These are phyloP conservation scores for Lentinula guzmanii DNA, from an alignment of 768 basidiomycete species.

Conservation along the genomic window DNA sequence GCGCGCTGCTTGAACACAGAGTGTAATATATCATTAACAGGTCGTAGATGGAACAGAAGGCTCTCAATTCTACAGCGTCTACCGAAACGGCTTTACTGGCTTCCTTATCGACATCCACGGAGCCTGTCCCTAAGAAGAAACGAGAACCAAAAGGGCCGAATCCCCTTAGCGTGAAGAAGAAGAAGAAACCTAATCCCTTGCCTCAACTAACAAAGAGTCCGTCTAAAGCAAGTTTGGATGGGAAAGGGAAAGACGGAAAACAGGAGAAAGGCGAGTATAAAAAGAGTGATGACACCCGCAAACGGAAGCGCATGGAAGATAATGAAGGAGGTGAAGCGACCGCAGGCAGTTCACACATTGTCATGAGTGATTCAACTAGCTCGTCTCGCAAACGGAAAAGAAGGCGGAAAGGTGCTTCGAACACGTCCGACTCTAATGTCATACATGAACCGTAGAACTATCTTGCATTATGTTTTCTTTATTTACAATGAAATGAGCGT, in stretches of 20 bases:
- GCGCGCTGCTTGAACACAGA: constrained; percentile 4
- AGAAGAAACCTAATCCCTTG: constrained; percentile 10
- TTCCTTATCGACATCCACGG: constrained; percentile 25
- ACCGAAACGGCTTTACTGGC: constrained; percentile 40
- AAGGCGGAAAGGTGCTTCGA: neutral
- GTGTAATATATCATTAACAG: neutral
- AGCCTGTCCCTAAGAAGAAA: constrained; percentile 44
- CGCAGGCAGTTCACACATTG: neutral
- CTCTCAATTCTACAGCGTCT: constrained; percentile 39
- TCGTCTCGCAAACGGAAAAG: neutral
- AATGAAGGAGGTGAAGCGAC: constrained; percentile 1
- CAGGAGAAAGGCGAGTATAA: neutral
- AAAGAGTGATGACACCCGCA: neutral
- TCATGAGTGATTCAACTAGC: neutral
- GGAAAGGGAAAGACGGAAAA: neutral
- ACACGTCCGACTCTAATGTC: neutral
- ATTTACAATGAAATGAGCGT: neutral
- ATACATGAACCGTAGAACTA: no score
- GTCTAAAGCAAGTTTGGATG: neutral
- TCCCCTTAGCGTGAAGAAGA: constrained; percentile 87
- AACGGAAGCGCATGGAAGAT: constrained; percentile 13
- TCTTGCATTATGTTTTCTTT: no score
- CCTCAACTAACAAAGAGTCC: neutral
- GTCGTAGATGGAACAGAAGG: constrained; percentile 56
- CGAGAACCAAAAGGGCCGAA: constrained; percentile 86